These are phyloP conservation scores for Cichorium intybus DNA, from an alignment of 140 eudicot species.

Conservation along the genomic window DNA sequence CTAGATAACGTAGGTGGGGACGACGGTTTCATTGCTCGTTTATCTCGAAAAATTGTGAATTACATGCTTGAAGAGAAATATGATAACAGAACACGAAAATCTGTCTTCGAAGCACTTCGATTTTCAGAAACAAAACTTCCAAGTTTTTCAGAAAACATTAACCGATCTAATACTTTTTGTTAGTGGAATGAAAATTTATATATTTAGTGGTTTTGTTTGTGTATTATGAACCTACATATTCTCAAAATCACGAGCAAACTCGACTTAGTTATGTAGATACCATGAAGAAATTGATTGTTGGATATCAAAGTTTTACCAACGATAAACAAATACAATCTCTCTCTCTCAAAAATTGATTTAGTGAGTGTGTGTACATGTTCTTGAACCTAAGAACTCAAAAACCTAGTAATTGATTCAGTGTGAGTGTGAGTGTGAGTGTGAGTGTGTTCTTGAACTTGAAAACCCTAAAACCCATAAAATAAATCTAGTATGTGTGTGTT, in stretches of 20 bases:
- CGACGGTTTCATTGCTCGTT: conserved; percentile 59
- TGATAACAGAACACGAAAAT: conserved; percentile 1
- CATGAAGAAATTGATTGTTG: conserved; percentile 31
- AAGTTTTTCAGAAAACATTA: conserved; percentile 29
- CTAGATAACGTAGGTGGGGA: conserved; percentile 33
- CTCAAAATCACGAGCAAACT: conserved; percentile 14
- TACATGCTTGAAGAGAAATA: conserved; percentile 70
- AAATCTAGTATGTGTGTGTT: too few species aligned
- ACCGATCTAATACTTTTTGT: neutral
- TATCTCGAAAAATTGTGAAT: conserved; percentile 78
- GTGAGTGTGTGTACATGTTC: too few species aligned
- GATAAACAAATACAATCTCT: conserved; percentile 21
- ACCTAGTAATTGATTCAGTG: too few species aligned
- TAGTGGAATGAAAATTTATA: neutral
- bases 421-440: too few species aligned
- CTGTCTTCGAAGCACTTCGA: neutral
- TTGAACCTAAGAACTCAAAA: too few species aligned
- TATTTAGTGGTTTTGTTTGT: conserved; percentile 4
- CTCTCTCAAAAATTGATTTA: too few species aligned
- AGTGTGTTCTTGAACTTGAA: too few species aligned
- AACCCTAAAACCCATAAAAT: too few species aligned
- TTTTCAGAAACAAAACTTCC: conserved; percentile 25
- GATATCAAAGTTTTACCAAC: neutral
- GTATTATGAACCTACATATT: conserved; percentile 6
- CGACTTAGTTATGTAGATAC: conserved; percentile 39